Evolutionary conservation across 2,329 filamentous ascomycete species (phyloP), one percentile per base, ranked within the genome.

Genomic region (Escovopsis weberi): DNA sequence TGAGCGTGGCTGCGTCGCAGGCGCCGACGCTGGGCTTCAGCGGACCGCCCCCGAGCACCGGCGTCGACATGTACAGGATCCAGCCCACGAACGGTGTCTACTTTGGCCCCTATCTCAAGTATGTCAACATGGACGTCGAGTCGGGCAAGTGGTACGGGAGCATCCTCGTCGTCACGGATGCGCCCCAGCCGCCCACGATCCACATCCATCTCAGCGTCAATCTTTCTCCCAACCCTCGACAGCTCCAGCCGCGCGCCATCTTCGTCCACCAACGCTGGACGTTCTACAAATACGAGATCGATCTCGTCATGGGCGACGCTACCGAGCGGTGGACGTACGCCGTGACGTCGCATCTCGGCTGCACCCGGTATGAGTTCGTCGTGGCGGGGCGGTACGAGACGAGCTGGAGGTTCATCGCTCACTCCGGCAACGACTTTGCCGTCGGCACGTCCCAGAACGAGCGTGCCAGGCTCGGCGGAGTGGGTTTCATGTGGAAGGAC

Each of bases 401-500:
- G 0, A 88, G 82, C 55, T 98, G 91, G 91, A 81, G 89, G 23
- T 96, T 96, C 59, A 83, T 96, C 52, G 85, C 88, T 10, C 91
- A 94, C 54, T 95, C 88, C 12, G 89, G 89, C 4, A 96, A 96
- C 56, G 91, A 98, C 58, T 98, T 96, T 59, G 83, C 86, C 0
- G 72, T 93, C 26, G 82, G 83, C 49, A 91, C 94, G 2, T 87
- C 80, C 48, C 81, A 87, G 43, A 86, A 82, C 47, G 91, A 98
- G 53, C 76, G 89, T 37, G 77, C 80, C 30, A 85, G 82, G 53
- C 73, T 96, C 1, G 91, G 91, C 28, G 91, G 91, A 1, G 75
- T 93, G 1, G 85, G 88, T 1, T 85, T 91, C 57, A 94, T 98
- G 89, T 98, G 91, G 91, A 96, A 95, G 56, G 91, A 98, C 54